Conservation (phyloP, 352 stramenopile genomes). For the Phytophthora europaea region DNA sequence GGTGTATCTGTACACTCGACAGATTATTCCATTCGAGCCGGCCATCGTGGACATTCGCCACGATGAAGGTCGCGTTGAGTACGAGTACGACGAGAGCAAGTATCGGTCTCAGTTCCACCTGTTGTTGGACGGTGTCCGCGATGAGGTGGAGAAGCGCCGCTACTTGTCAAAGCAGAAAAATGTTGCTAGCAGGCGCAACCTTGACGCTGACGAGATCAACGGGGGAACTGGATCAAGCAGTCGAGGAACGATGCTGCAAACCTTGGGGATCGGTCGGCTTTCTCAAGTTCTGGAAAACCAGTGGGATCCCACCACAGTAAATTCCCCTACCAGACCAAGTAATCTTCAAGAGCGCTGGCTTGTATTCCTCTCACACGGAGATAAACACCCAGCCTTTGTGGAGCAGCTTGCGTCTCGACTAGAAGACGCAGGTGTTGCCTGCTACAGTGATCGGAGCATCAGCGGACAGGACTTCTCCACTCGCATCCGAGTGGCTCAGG, state of each 20-base stretch:
- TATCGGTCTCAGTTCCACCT: constrained; percentile 37
- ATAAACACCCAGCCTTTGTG: constrained; percentile 23
- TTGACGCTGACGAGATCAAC: background rate
- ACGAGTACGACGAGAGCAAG: constrained; percentile 32
- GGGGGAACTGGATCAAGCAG: constrained; percentile 2
- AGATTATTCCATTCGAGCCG: constrained; percentile 77
- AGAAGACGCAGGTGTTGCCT: constrained; percentile 6
- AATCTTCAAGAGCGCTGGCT: constrained; percentile 13
- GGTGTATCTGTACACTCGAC: constrained; percentile 79
- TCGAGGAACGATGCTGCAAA: constrained; percentile 21
- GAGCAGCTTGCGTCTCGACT: constrained; percentile 17
- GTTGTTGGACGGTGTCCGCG: constrained; percentile 63
- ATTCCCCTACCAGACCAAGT: background rate
- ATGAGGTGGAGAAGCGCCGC: constrained; percentile 54
- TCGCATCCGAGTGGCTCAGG: constrained; percentile 36
- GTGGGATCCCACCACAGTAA: background rate
- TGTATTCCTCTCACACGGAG: constrained; percentile 32
- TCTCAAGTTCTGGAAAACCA: background rate
- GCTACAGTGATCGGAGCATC: constrained; percentile 29
- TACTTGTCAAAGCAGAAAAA: constrained; percentile 52
- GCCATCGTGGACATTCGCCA: constrained; percentile 52
- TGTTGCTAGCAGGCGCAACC: constrained; percentile 22
- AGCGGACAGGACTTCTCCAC: constrained; percentile 27
- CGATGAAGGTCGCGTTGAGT: constrained; percentile 27
- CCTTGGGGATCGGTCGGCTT: background rate